A percentile compares a stretch with the other conserved stretches of the same genome.
Evolutionary conservation across 2,329 filamentous ascomycete genomes (phyloP).

Genomic region (Penicillium sp.): DNA sequence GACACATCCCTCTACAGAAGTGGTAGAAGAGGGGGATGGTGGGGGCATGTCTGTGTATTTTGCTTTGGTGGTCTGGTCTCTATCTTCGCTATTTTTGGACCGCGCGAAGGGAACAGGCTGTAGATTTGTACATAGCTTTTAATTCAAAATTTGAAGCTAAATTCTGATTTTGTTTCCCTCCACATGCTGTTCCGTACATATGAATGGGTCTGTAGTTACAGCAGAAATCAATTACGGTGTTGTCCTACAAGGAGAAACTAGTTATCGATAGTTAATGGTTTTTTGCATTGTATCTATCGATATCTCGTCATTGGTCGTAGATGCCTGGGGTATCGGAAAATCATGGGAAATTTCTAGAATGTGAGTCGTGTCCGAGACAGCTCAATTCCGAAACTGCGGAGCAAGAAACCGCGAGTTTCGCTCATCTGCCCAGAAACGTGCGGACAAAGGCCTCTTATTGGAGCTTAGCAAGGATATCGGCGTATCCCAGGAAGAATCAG

Average conservation of each 20-base stretch:
- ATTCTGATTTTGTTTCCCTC: not conserved
- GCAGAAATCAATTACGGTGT: not conserved
- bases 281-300: constrained; percentile 2
- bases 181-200: not conserved
- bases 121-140: constrained; percentile 24
- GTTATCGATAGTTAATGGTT: not conserved
- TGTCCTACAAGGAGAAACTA: not conserved
- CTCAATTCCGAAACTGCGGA: not conserved
- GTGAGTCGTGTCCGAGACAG: not conserved
- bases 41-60: not conserved
- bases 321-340: constrained; percentile 5
- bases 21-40: not conserved
- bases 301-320: constrained; percentile 1
- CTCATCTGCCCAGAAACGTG: not conserved
- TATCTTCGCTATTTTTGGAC: not conserved
- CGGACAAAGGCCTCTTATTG: not conserved
- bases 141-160: constrained; percentile 20
- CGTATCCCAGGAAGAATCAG: not conserved
- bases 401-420: not conserved
- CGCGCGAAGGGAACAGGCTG: not conserved
- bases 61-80: not conserved
- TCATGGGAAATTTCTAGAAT: not conserved
- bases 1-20: not conserved
- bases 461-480: not conserved
- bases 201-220: not conserved